These are phyloP conservation scores for Curvularia lunata DNA, from an alignment of 2,329 filamentous ascomycete genomes.

Conservation along the genomic window DNA sequence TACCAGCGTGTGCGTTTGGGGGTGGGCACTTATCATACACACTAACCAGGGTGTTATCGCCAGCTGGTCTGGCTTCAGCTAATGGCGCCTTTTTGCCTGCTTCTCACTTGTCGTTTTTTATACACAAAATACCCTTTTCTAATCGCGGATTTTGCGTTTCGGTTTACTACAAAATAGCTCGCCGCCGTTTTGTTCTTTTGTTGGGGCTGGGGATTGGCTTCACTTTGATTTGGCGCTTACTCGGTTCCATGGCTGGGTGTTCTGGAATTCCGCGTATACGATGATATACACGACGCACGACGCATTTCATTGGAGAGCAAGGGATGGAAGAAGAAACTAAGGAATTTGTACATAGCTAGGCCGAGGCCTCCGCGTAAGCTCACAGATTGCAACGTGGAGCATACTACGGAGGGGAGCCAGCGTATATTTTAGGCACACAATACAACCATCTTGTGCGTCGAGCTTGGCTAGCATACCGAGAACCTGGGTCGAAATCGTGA, in stretches of 20 bases:
- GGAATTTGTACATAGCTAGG: conserved; percentile 1
- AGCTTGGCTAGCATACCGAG: conserved; percentile 7
- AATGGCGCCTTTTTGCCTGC: conserved; percentile 9
- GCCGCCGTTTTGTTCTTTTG: conserved; percentile 15
- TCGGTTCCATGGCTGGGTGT: conserved; percentile 3
- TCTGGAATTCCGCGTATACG: conserved; percentile 22
- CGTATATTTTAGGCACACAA: neutral
- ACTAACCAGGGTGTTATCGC: conserved; percentile 18
- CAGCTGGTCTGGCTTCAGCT: conserved; percentile 36
- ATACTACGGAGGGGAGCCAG: neutral
- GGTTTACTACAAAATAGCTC: conserved; percentile 10
- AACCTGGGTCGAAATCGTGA: neutral
- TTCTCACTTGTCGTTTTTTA: conserved; percentile 18
- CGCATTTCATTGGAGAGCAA: conserved; percentile 14
- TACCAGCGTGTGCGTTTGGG: conserved; percentile 23
- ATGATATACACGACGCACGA: conserved; percentile 38
- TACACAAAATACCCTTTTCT: conserved; percentile 1
- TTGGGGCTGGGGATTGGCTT: neutral
- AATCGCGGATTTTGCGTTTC: neutral
- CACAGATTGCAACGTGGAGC: neutral
- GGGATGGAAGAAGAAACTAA: neutral
- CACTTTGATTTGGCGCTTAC: conserved; percentile 3
- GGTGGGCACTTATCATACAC: conserved; percentile 16
- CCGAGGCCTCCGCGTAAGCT: neutral
- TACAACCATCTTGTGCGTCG: neutral